Evolutionary conservation across 1,284 basidiomycete species (phyloP).

Genomic region (Cutaneotrichosporon sp.): DNA sequence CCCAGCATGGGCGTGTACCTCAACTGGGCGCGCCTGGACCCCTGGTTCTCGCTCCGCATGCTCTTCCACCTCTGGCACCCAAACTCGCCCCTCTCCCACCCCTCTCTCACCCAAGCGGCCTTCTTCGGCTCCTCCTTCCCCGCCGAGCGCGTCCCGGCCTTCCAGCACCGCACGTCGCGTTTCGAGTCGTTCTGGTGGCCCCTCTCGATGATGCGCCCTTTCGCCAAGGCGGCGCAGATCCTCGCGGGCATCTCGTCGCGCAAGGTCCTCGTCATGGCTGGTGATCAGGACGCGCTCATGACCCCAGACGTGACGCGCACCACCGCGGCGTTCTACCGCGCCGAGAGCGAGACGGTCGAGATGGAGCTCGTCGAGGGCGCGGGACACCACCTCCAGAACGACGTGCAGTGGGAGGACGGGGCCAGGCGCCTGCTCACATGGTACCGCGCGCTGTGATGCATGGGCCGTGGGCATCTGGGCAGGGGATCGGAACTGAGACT

Average conservation of each 20-base stretch:
- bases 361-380: conserved; percentile 19
- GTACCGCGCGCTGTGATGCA: not conserved
- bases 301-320: conserved; percentile 13
- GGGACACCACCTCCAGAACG: conserved; percentile 19
- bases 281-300: conserved; percentile 17
- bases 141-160: not conserved
- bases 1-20: conserved; percentile 11
- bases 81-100: conserved; percentile 16
- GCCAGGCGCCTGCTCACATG: conserved; percentile 11
- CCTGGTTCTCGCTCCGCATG: conserved; percentile 17
- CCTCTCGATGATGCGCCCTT: conserved; percentile 11
- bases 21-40: conserved; percentile 17
- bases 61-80: conserved; percentile 13
- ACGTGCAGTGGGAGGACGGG: conserved; percentile 19
- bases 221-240: conserved; percentile 11
- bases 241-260: not conserved
- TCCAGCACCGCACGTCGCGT: conserved; percentile 10
- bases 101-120: conserved; percentile 13
- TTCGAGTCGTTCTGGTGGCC: conserved; percentile 22
- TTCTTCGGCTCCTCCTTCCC: conserved; percentile 16
- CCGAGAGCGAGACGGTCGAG: not conserved
- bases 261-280: conserved; percentile 15
- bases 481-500: not conserved
- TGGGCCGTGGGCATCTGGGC: too few relatives aligned
- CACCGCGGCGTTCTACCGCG: conserved; percentile 16